Conservation (phyloP, 352 stramenopile genomes). For the Phytophthora niederhauseri region DNA sequence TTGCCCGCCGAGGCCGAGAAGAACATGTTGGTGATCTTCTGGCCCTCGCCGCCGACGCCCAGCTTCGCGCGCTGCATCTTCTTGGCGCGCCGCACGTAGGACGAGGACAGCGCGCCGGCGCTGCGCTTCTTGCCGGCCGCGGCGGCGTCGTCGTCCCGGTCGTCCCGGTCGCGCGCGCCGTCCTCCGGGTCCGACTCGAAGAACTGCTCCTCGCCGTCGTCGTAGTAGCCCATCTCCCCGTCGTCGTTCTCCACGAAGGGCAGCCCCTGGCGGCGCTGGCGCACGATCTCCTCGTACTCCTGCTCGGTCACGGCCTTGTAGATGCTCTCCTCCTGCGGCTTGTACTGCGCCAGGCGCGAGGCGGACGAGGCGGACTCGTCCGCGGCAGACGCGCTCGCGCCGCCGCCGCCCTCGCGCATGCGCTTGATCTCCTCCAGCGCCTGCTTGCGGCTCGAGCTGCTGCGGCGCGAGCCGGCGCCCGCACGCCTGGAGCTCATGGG, state of each 20-base stretch:
- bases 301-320: conserved; percentile 88
- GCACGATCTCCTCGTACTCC: conserved; percentile 87
- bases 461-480: conserved; percentile 37
- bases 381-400: neutral
- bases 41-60: conserved; percentile 56
- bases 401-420: conserved; percentile 56
- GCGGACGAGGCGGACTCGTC: neutral
- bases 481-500: conserved; percentile 65
- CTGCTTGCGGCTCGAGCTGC: conserved; percentile 47
- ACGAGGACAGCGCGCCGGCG: conserved; percentile 76
- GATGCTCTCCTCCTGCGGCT: conserved; percentile 76
- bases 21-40: conserved; percentile 93
- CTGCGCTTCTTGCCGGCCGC: conserved; percentile 68
- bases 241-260: conserved; percentile 90
- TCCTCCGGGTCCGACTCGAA: conserved; percentile 85
- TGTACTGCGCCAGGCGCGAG: conserved; percentile 76
- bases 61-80: conserved; percentile 87
- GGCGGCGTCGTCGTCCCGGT: conserved; percentile 55
- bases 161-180: conserved; percentile 27
- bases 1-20: conserved; percentile 62
- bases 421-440: conserved; percentile 82
- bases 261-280: conserved; percentile 72
- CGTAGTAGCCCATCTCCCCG: conserved; percentile 87
- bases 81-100: conserved; percentile 79
- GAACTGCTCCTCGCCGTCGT: conserved; percentile 90